These are phyloP conservation scores for Neoscytalidium dimidiatum DNA, from an alignment of 2,329 filamentous ascomycete genomes.

Conservation along the genomic window DNA sequence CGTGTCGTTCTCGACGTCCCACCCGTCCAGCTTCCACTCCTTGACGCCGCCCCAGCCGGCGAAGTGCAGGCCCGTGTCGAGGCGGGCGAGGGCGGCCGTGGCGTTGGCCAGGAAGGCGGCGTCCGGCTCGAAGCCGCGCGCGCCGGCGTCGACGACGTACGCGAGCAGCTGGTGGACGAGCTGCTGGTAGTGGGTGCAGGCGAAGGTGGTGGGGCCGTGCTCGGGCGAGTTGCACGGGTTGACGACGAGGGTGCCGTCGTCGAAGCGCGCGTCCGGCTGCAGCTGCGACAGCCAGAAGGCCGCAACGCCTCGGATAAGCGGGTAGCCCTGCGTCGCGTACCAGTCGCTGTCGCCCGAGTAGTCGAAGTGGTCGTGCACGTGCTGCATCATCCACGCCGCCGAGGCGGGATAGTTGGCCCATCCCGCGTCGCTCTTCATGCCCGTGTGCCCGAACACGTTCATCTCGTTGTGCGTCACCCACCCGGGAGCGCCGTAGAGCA, in stretches of 20 bases:
- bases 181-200: slow-evolving; percentile 57
- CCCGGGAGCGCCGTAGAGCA: slow-evolving; percentile 57
- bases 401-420: slow-evolving; percentile 37
- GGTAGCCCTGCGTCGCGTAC: slow-evolving; percentile 50
- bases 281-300: slow-evolving; percentile 60
- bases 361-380: slow-evolving; percentile 59
- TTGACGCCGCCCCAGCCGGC: slow-evolving; percentile 46
- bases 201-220: slow-evolving; percentile 54
- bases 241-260: slow-evolving; percentile 56
- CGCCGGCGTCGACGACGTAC: slow-evolving; percentile 28
- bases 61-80: slow-evolving; percentile 55
- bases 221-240: slow-evolving; percentile 63
- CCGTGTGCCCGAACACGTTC: slow-evolving; percentile 61
- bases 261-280: slow-evolving; percentile 51
- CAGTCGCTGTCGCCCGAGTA: slow-evolving; percentile 53
- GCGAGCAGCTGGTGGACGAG: slow-evolving; percentile 46
- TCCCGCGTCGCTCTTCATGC: slow-evolving; percentile 48
- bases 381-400: slow-evolving; percentile 60
- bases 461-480: slow-evolving; percentile 61
- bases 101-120: slow-evolving; percentile 40
- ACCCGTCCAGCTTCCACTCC: slow-evolving; percentile 52
- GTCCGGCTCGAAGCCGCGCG: slow-evolving; percentile 29
- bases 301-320: slow-evolving; percentile 35
- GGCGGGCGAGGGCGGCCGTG: slow-evolving; percentile 43
- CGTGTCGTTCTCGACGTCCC: slow-evolving; percentile 42